phyloP scores from a whole-genome alignment of 805 yeast genomes.

The Grigorovia humatica region DNA sequence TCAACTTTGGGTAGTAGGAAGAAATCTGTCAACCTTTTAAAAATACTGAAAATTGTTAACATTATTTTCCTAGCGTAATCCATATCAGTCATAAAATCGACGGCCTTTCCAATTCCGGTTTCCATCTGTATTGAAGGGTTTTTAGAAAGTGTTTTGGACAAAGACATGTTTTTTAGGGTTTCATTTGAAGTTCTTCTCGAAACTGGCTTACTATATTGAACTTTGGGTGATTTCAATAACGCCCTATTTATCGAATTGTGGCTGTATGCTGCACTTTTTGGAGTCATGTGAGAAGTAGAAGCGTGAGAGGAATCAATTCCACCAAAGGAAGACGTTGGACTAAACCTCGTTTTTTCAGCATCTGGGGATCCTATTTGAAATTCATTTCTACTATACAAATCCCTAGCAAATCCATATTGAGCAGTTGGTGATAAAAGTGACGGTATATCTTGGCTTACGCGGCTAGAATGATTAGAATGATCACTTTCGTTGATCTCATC shows the following conservation, averaged over 20 bases:
- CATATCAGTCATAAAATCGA: not conserved
- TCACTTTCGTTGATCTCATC: not conserved
- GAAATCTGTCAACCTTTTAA: conserved; percentile 12
- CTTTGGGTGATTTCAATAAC: conserved; percentile 10
- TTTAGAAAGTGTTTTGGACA: conserved; percentile 4
- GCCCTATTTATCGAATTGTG: conserved; percentile 2
- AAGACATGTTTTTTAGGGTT: not conserved
- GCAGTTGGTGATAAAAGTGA: conserved; percentile 1
- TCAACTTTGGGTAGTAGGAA: conserved; percentile 8
- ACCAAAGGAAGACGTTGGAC: conserved; percentile 1
- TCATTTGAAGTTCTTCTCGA: conserved; percentile 20
- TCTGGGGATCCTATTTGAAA: conserved; percentile 3
- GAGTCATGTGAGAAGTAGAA: not conserved
- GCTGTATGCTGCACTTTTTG: not conserved
- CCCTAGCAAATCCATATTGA: not conserved
- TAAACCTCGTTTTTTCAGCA: not conserved
- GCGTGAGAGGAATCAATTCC: not conserved
- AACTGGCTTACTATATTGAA: conserved; percentile 3
- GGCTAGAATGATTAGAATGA: not conserved
- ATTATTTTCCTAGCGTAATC: conserved; percentile 16
- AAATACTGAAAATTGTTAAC: conserved; percentile 15
- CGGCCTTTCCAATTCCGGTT: not conserved
- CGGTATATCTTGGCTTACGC: not conserved
- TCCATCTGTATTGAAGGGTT: not conserved
- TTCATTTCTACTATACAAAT: conserved; percentile 1